phyloP scores from a whole-genome alignment of 2,329 filamentous ascomycete species.

The Microdochium bolleyi region DNA sequence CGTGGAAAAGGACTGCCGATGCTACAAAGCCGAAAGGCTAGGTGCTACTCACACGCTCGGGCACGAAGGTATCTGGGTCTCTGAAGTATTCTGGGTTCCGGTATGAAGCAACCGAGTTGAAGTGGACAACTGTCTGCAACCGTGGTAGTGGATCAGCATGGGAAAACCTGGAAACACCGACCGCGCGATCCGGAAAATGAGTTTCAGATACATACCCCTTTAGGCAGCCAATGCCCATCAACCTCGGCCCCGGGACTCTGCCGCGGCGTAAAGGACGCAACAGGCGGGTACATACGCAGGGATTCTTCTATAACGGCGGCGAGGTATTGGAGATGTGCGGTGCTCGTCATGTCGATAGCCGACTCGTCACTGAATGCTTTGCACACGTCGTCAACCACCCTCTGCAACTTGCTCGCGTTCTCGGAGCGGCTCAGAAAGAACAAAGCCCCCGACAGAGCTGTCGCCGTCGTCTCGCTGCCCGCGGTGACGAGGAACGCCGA shows the following conservation, averaged over 20 bases:
- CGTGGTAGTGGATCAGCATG: not conserved
- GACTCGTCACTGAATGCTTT: conserved; percentile 2
- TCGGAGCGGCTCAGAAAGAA: conserved; percentile 3
- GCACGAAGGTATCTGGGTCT: not conserved
- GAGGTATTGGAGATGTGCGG: conserved; percentile 15
- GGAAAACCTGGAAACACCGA: not conserved
- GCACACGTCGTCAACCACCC: conserved; percentile 8
- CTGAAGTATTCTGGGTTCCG: not conserved
- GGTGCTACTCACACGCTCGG: not conserved
- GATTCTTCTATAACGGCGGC: conserved; percentile 21
- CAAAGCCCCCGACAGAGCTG: conserved; percentile 5
- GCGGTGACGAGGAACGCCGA: conserved; percentile 6
- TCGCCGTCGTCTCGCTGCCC: conserved; percentile 11
- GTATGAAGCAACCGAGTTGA: not conserved
- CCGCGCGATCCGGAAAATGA: not conserved
- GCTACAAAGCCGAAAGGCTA: not conserved
- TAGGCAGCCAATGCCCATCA: conserved; percentile 7
- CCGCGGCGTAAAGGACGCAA: conserved; percentile 17
- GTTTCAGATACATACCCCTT: not conserved
- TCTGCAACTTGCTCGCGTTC: conserved; percentile 1
- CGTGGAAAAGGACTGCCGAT: not conserved
- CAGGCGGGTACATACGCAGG: conserved; percentile 20
- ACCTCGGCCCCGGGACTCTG: conserved; percentile 12
- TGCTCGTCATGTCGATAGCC: conserved; percentile 7
- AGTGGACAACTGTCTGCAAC: not conserved